phyloP scores from a whole-genome alignment of 192 early-diverging fungal species.

The Backusella parvicylindrica region DNA sequence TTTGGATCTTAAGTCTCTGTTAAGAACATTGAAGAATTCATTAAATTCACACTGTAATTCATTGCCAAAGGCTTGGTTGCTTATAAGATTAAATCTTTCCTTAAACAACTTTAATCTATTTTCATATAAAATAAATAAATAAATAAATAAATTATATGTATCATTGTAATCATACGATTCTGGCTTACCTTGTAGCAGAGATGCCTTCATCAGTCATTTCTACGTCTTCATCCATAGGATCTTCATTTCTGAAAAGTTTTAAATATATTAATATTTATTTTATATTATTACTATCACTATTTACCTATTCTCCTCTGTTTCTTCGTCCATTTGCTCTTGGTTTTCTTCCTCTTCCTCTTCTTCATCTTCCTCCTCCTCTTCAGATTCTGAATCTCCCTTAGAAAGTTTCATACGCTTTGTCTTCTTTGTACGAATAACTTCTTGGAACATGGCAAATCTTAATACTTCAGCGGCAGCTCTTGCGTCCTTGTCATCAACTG shows the following conservation, averaged over 20 bases:
- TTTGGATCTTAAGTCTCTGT: slow-evolving; percentile 37
- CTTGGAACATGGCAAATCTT: slow-evolving; percentile 90
- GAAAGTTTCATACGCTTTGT: slow-evolving; percentile 43
- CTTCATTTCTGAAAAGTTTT: background rate
- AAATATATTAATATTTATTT: background rate
- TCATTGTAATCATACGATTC: background rate
- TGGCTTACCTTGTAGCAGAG: slow-evolving; percentile 15
- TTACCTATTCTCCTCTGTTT: background rate
- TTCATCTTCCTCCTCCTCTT: slow-evolving; percentile 33
- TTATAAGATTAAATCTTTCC: slow-evolving; percentile 42
- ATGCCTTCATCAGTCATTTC: slow-evolving; percentile 17
- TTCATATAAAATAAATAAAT: background rate
- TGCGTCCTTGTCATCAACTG: slow-evolving; percentile 84
- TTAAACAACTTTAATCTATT: slow-evolving; percentile 44
- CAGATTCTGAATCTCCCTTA: slow-evolving; percentile 45
- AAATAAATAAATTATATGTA: background rate
- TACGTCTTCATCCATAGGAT: slow-evolving; percentile 25
- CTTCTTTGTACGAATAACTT: slow-evolving; percentile 57
- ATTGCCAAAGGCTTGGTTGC: slow-evolving; percentile 43
- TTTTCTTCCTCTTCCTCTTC: slow-evolving; percentile 1
- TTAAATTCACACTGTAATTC: slow-evolving; percentile 54
- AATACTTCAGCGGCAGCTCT: slow-evolving; percentile 78
- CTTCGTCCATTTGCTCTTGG: slow-evolving; percentile 22
- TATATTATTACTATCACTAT: background rate
- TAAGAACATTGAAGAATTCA: slow-evolving; percentile 53